Evolutionary conservation across 139 green algal genomes (phyloP).

Genomic region (Asterochloris erici): DNA sequence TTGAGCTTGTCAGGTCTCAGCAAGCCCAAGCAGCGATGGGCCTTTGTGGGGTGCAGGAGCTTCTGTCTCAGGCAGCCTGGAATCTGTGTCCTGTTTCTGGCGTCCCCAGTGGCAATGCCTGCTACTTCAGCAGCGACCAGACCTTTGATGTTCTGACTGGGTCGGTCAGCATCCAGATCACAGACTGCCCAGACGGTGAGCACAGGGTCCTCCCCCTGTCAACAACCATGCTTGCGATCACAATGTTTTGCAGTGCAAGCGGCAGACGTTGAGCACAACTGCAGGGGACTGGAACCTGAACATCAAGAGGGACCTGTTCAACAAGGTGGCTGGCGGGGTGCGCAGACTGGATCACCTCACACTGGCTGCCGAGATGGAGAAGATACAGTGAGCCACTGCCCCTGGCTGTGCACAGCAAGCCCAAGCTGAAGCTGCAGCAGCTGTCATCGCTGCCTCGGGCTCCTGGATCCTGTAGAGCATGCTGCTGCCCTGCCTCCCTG

Average conservation of each 20-base stretch:
- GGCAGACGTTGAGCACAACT: neutral
- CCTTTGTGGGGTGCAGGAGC: constrained; percentile 32
- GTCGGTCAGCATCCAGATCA: constrained; percentile 33
- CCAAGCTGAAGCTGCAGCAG: too few species aligned
- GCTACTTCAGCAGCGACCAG: constrained; percentile 64
- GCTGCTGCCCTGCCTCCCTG: too few species aligned
- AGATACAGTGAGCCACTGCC: neutral
- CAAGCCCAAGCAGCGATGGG: too few species aligned
- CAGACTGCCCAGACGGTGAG: constrained; percentile 61
- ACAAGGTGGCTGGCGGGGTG: constrained; percentile 65
- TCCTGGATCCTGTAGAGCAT: too few species aligned
- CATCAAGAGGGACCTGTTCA: constrained; percentile 74
- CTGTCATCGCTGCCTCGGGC: too few species aligned
- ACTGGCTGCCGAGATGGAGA: neutral
- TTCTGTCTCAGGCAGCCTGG: constrained; percentile 69
- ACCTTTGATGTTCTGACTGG: constrained; percentile 48
- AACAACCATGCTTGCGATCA: neutral
- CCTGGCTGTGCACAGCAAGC: too few species aligned
- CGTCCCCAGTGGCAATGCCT: constrained; percentile 42
- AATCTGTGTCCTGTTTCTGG: constrained; percentile 66
- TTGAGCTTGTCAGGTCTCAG: too few species aligned
- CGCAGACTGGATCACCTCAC: constrained; percentile 3
- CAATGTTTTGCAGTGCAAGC: too few species aligned
- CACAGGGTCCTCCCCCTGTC: neutral
- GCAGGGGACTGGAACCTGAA: constrained; percentile 55